Conservation (phyloP, 1,284 basidiomycete species). For the Apiotrichum sp. region DNA sequence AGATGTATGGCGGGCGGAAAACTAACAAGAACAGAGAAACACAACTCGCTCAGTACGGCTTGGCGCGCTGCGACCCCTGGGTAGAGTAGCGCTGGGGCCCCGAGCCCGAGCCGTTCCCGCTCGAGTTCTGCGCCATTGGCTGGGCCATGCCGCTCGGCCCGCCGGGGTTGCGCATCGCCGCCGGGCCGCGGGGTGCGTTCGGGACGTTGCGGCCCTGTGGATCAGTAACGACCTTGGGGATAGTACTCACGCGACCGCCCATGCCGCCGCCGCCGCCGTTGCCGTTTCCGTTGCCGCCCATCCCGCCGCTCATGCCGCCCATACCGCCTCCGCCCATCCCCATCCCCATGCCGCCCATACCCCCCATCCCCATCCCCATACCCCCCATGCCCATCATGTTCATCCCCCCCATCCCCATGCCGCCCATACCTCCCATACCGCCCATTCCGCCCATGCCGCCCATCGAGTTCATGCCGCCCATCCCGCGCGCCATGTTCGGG, state of each 20-base stretch:
- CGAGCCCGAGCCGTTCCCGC: conserved; percentile 48
- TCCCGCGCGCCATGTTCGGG: conserved; percentile 37
- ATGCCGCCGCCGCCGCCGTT: conserved; percentile 43
- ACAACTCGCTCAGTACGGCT: conserved; percentile 41
- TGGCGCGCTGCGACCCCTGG: conserved; percentile 40
- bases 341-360: conserved; percentile 49
- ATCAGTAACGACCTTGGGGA: background rate
- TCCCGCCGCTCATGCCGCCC: conserved; percentile 17
- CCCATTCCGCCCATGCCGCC: conserved; percentile 37
- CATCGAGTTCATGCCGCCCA: conserved; percentile 10
- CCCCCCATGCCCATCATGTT: conserved; percentile 50
- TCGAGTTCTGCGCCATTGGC: conserved; percentile 49
- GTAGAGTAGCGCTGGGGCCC: conserved; percentile 62
- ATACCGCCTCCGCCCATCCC: conserved; percentile 38
- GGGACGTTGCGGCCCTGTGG: conserved; percentile 19
- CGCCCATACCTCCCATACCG: conserved; percentile 10
- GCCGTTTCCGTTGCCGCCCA: too few relatives aligned
- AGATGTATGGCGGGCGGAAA: too few relatives aligned
- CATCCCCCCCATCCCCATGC: conserved; percentile 13
- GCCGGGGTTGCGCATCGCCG: conserved; percentile 44
- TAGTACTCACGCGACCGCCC: conserved; percentile 22
- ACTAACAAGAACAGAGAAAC: too few relatives aligned
- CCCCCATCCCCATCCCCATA: conserved; percentile 50
- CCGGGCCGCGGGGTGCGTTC: conserved; percentile 47
- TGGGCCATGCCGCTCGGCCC: conserved; percentile 41